Evolutionary conservation across 495 filamentous ascomycete genomes (phyloP), one percentile per base, ranked within the genome.

Genomic region (Aspergillus affinis): DNA sequence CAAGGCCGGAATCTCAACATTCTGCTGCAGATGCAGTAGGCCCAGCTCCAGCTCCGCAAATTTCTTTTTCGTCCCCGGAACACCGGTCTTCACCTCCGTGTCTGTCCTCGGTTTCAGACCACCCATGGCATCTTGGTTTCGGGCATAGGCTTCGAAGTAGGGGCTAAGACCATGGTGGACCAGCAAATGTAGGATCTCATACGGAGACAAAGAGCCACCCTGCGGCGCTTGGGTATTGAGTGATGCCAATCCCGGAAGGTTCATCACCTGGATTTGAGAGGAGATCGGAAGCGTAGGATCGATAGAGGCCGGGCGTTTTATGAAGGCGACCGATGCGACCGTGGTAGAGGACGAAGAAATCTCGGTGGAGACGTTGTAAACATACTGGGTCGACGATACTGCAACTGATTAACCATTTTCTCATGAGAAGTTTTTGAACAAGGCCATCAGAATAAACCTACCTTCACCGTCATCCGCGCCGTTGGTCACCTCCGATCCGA

Each of bases 1-100:
- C 26, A 97, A 78, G 59, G 92, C 91, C 17, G 95, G 95, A 49
- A 99, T 97, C 73, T 99, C 94, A 55, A 95, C 90, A 81, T 98
- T 97, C 68, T 97, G 93, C 74, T 97, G 93, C 48, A 98, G 81
- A 68, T 98, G 92, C 59, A 90, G 78, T 57, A 99, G 81, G 60
- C 87, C 93, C 56, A 96, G 78, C 69, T 96, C 93, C 61, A 99
- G 78, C 65, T 99, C 95, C 15, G 92, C 93, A 70, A 96, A 84
- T 70, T 90, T 91, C 82, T 95, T 95, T 81, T 96, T 97, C 27
- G 94, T 91, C 9, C 92, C 91, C n/a, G 94, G 90, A 63, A 99
- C 91, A 47, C 93, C 93, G 17, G 90, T 96, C 79, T 95, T 94
- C 18, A 88, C 86, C 67, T 96, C 93, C 17, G 88, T 87, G 68